Evolutionary conservation across 257 asterid genomes (phyloP), one percentile per base, ranked within the genome.

Genomic region (Nicotiana noctiflora): DNA sequence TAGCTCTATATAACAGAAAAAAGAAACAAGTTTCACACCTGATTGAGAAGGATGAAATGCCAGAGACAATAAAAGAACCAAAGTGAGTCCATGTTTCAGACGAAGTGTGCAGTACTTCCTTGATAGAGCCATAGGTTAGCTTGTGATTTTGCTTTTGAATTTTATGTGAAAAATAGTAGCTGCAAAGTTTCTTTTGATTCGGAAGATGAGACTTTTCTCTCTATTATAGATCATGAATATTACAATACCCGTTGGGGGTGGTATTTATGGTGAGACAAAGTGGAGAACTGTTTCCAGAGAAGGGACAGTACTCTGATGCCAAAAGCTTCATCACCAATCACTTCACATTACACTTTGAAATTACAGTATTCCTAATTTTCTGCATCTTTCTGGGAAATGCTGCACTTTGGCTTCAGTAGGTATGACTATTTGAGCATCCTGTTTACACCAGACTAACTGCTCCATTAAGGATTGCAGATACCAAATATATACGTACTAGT

Each of bases 111-210:
- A 59, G 76, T 34, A 37, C 46, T 37, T 59, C 21, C 66, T 84
- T 82, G 87, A 84, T 79, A 83, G 70, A 78, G 80, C 64, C 89
- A 84, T 84, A 44, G 74, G n/a, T 8, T 9, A 40, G 46, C 46
- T 40, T 40, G 46, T 40, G 46, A 40, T 40, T 40, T 40, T 40
- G 3, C 46, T 0, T n/a, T n/a, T 40, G 46, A 40, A 11, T 40
- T 40, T 40, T 40, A 40, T 40, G 46, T 8, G 3, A 40, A 40
- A 40, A 40, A 7, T 37, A 37, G 2, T 37, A 10, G 46, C 21
- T 3, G 19, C 15, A 15, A 67, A 68, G 8, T 52, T 31, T 67
- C 5, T 18, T 79, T 18, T 19, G 52, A 18, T 40, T 57, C 21
- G 8, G 61, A 23, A 17, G 61, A 55, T 17, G 23, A 4, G 61